Evolutionary conservation across 768 basidiomycete species (phyloP), one percentile per base, ranked within the genome.

Genomic region (Xanthoconium stramineum): DNA sequence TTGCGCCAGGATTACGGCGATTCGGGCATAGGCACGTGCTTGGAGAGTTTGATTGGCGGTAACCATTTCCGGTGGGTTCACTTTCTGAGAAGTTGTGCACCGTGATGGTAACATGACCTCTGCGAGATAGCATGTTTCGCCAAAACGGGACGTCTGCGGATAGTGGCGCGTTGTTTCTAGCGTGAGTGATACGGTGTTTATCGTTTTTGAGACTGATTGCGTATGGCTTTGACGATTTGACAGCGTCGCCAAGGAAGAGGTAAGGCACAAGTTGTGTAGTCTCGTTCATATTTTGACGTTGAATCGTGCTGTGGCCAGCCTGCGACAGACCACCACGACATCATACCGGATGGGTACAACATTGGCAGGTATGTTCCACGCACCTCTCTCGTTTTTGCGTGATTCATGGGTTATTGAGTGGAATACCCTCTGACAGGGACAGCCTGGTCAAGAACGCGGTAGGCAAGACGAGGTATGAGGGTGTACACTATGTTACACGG

Each of bases 111-210:
- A 14, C 12, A 5, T 51, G 40, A 52, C 42, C n/a, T n/a, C 30
- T 2, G 10, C 15, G 49, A 29, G 13, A 30, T 28, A 60, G 83
- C 14, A 74, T 83, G 6, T 86, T 67, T 67, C 77, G 76, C 40
- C 85, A 88, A 67, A 83, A 86, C 58, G 85, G 86, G 1, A 65
- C 80, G 4, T 20, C 30, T 15, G 85, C 84, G 2, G 38, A 78
- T 49, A 80, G 68, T 33, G 74, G 74, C 1, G 78, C 80, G 5
- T 67, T 86, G 30, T 89, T 88, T 69, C 74, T 84, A 19, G 83
- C 81, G 81, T 84, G 65, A 61, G 81, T 70, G 2, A 3, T 32
- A 9, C 11, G 5, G 15, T 12, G 10, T 29, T 35, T 40, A 20
- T 17, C 36, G 15, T 17, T 35, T 12, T 35, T 35, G 33, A 35